Percentiles rank a stretch among this genome's conserved stretches.
phyloP scores from a whole-genome alignment of 352 stramenopile genomes.

The Phytophthora pseudosyringae region DNA sequence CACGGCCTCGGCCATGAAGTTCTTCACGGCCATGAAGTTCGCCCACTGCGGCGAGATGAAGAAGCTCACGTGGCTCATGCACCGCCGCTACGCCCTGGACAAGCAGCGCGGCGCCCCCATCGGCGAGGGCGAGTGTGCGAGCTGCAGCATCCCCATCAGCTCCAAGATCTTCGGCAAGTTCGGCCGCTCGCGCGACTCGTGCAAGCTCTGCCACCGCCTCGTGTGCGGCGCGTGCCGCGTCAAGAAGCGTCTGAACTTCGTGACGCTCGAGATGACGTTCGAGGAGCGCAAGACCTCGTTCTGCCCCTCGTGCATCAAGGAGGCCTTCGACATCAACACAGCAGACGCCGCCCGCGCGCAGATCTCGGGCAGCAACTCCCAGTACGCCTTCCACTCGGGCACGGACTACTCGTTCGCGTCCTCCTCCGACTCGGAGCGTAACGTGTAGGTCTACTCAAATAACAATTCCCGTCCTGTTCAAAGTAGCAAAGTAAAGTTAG shows the following conservation, averaged over 20 bases:
- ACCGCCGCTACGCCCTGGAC: slow-evolving; percentile 30
- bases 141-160: slow-evolving; percentile 38
- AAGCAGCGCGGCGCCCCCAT: slow-evolving; percentile 34
- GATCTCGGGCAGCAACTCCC: slow-evolving; percentile 30
- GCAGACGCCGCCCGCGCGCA: slow-evolving; percentile 37
- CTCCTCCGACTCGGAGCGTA: slow-evolving; percentile 39
- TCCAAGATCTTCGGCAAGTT: slow-evolving; percentile 44
- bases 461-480: slow-evolving; percentile 16
- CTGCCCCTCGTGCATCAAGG: slow-evolving; percentile 42
- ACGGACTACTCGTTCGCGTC: slow-evolving; percentile 43
- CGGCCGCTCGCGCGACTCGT: slow-evolving; percentile 39
- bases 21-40: slow-evolving; percentile 40
- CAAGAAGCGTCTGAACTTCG: slow-evolving; percentile 44
- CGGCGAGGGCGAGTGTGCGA: slow-evolving; percentile 38
- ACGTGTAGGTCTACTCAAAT: slow-evolving; percentile 27
- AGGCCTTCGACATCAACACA: slow-evolving; percentile 42
- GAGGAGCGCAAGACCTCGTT: slow-evolving; percentile 47
- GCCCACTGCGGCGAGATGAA: slow-evolving; percentile 48
- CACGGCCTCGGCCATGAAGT: slow-evolving; percentile 37
- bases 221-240: slow-evolving; percentile 44
- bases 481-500: slow-evolving; percentile 6
- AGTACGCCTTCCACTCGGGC: slow-evolving; percentile 34
- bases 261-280: slow-evolving; percentile 45
- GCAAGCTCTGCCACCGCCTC: slow-evolving; percentile 42
- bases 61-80: slow-evolving; percentile 52